Conservation (phyloP, 257 asterid species). For the Gentiana dahurica region DNA sequence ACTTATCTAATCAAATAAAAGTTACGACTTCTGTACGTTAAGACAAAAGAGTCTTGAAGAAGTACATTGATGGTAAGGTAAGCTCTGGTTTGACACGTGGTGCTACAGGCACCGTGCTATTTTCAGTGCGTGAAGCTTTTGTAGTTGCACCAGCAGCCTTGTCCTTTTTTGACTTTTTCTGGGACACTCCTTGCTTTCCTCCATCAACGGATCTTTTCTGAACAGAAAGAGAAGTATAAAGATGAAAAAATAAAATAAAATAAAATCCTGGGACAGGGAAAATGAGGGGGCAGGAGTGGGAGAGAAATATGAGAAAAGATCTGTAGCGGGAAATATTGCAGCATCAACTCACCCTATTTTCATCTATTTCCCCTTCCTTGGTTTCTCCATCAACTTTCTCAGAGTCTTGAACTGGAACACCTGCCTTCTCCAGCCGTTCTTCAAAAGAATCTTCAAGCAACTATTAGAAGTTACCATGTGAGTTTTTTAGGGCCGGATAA, state of each 20-base stretch:
- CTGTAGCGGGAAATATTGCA: background rate
- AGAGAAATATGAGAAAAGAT: background rate
- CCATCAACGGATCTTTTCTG: conserved; percentile 74
- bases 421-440: conserved; percentile 80
- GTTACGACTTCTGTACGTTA: too few relatives aligned
- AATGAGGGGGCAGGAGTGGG: background rate
- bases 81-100: conserved; percentile 93
- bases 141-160: conserved; percentile 57
- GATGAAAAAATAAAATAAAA: background rate
- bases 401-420: conserved; percentile 43
- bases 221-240: conserved; percentile 7
- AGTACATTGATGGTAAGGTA: conserved; percentile 69
- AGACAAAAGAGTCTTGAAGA: background rate
- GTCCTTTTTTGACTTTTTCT: conserved; percentile 76
- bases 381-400: conserved; percentile 75
- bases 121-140: conserved; percentile 77
- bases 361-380: conserved; percentile 78
- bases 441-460: conserved; percentile 91
- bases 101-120: conserved; percentile 43
- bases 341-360: conserved; percentile 47
- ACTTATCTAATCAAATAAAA: too few relatives aligned
- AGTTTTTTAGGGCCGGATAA: too few relatives aligned
- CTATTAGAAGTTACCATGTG: conserved; percentile 31
- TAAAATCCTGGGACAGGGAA: background rate
- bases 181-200: conserved; percentile 61